phyloP scores from a whole-genome alignment of 148 eudicot genomes.

The Cornus controversa region DNA sequence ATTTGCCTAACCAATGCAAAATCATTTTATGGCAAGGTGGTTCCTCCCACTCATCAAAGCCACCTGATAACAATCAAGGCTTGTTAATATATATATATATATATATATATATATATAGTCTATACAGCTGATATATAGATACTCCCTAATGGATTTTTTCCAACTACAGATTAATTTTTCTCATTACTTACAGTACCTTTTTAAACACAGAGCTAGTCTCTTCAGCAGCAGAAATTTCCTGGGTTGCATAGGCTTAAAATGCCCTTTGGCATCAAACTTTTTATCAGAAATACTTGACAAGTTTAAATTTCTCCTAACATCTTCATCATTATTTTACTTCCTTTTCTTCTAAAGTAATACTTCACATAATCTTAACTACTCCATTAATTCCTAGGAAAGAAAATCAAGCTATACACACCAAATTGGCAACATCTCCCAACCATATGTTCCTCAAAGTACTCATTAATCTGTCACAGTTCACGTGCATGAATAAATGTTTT shows the following conservation, averaged over 20 bases:
- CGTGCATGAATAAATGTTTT: not conserved
- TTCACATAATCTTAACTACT: not conserved
- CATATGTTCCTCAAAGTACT: not conserved
- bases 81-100: not conserved
- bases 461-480: not conserved
- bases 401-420: not conserved
- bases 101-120: not conserved
- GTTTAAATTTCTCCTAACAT: no score
- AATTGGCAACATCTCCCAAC: not conserved
- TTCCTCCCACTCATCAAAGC: no score
- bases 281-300: not conserved
- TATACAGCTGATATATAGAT: not conserved
- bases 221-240: not conserved
- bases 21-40: no score
- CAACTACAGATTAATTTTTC: not conserved
- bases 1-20: no score
- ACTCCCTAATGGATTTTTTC: not conserved
- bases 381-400: not conserved
- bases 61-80: not conserved
- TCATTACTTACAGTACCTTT: not conserved
- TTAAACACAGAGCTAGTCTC: conserved; percentile 1
- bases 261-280: not conserved
- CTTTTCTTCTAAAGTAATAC: not conserved
- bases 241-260: not conserved
- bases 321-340: not conserved